Evolutionary conservation across 352 stramenopile species (phyloP).

Genomic region (Globisporangium sylvaticum): DNA sequence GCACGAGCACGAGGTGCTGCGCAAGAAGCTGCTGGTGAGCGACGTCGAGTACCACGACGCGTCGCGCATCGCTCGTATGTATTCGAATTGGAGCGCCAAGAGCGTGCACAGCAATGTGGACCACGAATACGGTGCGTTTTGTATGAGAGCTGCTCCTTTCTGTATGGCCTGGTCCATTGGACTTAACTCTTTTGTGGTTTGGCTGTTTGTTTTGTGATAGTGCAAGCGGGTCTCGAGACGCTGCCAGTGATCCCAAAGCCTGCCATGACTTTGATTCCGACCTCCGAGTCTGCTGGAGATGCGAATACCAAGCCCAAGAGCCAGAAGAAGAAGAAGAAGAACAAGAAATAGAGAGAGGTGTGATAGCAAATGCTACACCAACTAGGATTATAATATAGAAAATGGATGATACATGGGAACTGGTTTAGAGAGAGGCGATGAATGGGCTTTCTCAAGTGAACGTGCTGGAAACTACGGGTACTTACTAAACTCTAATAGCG

Average conservation of each 20-base stretch:
- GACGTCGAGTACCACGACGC: conserved; percentile 54
- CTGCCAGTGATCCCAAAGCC: conserved; percentile 22
- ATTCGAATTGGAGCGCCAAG: conserved; percentile 40
- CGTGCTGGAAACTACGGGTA: background rate
- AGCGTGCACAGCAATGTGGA: conserved; percentile 41
- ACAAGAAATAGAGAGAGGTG: conserved; percentile 21
- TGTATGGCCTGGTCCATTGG: background rate
- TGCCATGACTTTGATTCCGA: background rate
- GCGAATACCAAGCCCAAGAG: conserved; percentile 16
- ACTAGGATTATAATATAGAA: conserved; percentile 2
- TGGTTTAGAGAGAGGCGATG: background rate
- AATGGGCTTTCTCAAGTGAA: background rate
- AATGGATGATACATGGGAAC: conserved; percentile 1
- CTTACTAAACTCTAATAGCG: conserved; percentile 6
- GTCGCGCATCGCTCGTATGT: conserved; percentile 26
- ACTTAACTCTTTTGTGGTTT: background rate
- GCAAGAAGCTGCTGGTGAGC: conserved; percentile 49
- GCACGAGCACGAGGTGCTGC: conserved; percentile 57
- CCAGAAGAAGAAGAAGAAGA: conserved; percentile 51
- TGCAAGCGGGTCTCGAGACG: conserved; percentile 37
- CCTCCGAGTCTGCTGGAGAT: background rate
- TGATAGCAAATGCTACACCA: background rate
- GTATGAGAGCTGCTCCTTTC: conserved; percentile 3
- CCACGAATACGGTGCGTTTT: conserved; percentile 39
- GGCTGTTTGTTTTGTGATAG: conserved; percentile 10